These are phyloP conservation scores for Austropuccinia psidii DNA, from an alignment of 1,284 basidiomycete genomes.

Conservation along the genomic window DNA sequence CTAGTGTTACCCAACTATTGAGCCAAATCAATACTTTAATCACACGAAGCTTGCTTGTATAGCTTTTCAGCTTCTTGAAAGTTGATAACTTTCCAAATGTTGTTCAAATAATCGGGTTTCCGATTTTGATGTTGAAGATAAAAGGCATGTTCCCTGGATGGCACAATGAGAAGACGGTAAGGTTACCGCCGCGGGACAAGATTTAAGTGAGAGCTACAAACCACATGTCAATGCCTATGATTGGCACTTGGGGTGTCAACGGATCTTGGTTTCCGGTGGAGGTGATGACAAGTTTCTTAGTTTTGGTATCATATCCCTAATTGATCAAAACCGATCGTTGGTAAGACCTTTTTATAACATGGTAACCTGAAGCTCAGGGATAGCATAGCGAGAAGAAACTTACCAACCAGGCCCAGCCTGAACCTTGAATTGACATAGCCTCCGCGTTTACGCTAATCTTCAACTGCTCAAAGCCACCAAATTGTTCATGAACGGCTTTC, in stretches of 20 bases:
- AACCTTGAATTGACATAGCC: slow-evolving; percentile 91
- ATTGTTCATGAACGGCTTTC: slow-evolving; percentile 70
- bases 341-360: too few relatives aligned
- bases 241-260: slow-evolving; percentile 70
- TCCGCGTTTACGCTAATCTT: slow-evolving; percentile 73
- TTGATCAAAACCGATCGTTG: background rate
- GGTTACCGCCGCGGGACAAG: too few relatives aligned
- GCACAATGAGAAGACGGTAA: background rate
- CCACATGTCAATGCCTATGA: slow-evolving; percentile 97
- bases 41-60: slow-evolving; percentile 56
- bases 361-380: too few relatives aligned
- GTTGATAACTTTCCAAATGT: slow-evolving; percentile 69
- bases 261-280: slow-evolving; percentile 98
- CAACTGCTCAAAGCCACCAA: slow-evolving; percentile 70
- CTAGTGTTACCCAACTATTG: too few relatives aligned
- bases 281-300: slow-evolving; percentile 71
- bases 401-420: slow-evolving; percentile 91
- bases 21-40: too few relatives aligned
- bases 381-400: background rate
- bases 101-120: slow-evolving; percentile 36
- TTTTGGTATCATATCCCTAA: slow-evolving; percentile 61
- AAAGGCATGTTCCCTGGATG: slow-evolving; percentile 28
- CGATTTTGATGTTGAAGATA: slow-evolving; percentile 32
- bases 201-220: slow-evolving; percentile 52
- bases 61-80: slow-evolving; percentile 78